Base-by-base conservation (phyloP, 1,284 basidiomycete genomes). In the Cryptococcus sp. region DNA sequence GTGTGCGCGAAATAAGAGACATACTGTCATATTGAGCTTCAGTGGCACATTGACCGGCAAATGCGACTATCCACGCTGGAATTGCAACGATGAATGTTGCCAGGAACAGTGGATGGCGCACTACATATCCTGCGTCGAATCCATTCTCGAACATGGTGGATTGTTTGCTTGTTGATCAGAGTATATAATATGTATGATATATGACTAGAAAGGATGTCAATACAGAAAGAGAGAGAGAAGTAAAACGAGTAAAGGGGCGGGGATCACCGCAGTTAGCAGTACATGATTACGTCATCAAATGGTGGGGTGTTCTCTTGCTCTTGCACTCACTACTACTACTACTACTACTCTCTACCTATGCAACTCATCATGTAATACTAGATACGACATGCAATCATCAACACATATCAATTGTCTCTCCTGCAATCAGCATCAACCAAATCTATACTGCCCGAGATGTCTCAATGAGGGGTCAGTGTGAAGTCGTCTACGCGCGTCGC, bases 61-160 rank as follows among this genome's bases (percentile, higher is more conserved):
- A 62, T 1, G 93, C 91, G 45, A 90, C 83, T 67, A 94, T 84
- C 92, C 93, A 98, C 55, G 85, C 90, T 55, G 91, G 86, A 55
- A 88, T 73, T 40, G 88, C 81, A 46, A 97, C 80, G 53, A 91
- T 80, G 56, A 86, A 85, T 1, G 92, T 94, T 69, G 87, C 85
- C 36, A 93, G 79, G 69, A 96, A 91, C 66, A 91, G 80, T 69
- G 92, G 91, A 74, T 94, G 89, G 19, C 88, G 87, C 57, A 91
- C 79, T 60, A 94, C 86, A 62, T 55, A 60, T 40, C 66, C 58
- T 1, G 62, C 37, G 47, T 70, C 60, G 48, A 69, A 60, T n/a
- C 66, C 64, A 39, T 61, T 57, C 53, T 61, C 54, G 45, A 60
- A 57, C 64, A 67, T 64, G 49, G 52, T 51, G 46, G 9, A 9